Evolutionary conservation across 495 filamentous ascomycete genomes (phyloP), one percentile per base, ranked within the genome.

Genomic region (Aspergillus homomorphus): DNA sequence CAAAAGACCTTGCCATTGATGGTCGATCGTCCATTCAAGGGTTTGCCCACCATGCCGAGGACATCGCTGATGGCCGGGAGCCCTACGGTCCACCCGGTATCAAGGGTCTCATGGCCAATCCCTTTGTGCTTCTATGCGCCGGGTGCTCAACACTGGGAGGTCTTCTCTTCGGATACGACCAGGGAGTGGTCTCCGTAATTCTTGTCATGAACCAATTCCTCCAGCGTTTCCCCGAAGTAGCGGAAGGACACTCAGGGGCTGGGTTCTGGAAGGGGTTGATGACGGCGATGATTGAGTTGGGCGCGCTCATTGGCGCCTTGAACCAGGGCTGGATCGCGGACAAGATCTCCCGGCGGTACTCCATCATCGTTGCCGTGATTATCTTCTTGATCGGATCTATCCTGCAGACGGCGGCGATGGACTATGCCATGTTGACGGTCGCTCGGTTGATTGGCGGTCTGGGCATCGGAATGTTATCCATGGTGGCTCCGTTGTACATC

Each of bases 291-390:
- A 81, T 85, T 44, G 82, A 84, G 59, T 60, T 84, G 42, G 81
- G 83, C 12, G 83, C 82, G 12, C 68, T 84, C 49, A 53, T 82
- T 2, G 80, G 82, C 50, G 81, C 82, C 0, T 56, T 86, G 16
- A 82, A 82, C 52, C 78, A 83, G 61, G 83, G 83, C 1, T 84
- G 77, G 74, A 73, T 85, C 38, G 82, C 84, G 0, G 84, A 87
- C 60, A 79, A 74, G 63, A 78, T 83, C 51, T 84, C 80, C 8
- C 72, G 84, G 10, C 79, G 82, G 26, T 84, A 79, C 52, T 81
- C 81, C 0, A 80, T 87, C 46, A 54, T 85, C 7, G 73, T 85
- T 5, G 82, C 81, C 8, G 81, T 83, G 8, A 56, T 66, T 5
- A 77, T 86, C 55, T 87, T 86, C 62, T 76, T 72, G 0, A 23